A percentile compares a stretch with the other conserved stretches of the same genome.
These are phyloP conservation scores for Carex sylvatica DNA, from an alignment of 202 grass and related monocot species.

Conservation along the genomic window DNA sequence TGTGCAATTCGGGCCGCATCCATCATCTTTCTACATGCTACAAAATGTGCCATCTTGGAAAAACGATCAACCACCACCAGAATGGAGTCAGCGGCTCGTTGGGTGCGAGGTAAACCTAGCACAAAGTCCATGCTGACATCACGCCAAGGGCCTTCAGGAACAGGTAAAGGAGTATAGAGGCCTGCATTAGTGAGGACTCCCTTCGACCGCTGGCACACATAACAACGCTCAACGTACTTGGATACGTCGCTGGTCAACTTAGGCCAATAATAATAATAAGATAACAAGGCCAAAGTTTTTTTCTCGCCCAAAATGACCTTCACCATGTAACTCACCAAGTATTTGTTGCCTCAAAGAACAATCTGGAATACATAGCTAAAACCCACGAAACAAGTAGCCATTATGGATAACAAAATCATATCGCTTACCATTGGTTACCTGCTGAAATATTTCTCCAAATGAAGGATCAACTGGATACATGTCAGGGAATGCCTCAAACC, in stretches of 20 bases:
- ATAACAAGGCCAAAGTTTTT: not conserved
- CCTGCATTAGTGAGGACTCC: no score
- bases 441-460: not conserved
- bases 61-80: no score
- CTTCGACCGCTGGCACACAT: no score
- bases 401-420: not conserved
- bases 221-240: not conserved
- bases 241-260: not conserved
- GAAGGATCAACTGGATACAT: not conserved
- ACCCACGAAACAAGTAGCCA: not conserved
- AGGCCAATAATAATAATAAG: not conserved
- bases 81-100: no score
- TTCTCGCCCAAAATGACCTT: not conserved
- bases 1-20: no score
- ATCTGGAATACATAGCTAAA: not conserved
- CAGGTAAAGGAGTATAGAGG: no score
- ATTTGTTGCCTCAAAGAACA: not conserved
- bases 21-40: no score
- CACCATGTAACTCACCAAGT: not conserved
- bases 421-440: not conserved
- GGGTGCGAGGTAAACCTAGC: no score
- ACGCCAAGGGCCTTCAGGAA: no score
- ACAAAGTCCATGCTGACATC: no score
- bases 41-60: no score
- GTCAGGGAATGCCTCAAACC: not conserved